These are phyloP conservation scores for Nakaseomyces bracarensis DNA, from an alignment of 1,139 yeast genomes.

Conservation along the genomic window DNA sequence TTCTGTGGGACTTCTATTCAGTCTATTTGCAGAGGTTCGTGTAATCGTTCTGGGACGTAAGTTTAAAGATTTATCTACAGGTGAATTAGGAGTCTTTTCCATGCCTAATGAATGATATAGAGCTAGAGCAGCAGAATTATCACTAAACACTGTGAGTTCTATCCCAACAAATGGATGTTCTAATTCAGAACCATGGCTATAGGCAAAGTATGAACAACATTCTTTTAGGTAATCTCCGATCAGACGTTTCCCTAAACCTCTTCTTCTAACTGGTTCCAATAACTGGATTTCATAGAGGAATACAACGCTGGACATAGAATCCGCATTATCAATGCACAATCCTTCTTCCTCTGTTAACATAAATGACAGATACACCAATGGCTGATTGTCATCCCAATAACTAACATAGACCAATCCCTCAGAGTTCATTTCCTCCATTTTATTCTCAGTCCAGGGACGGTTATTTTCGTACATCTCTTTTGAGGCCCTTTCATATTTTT, in stretches of 20 bases:
- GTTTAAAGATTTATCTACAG: slow-evolving; percentile 6
- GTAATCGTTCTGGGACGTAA: slow-evolving; percentile 5
- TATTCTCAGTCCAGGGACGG: slow-evolving; percentile 21
- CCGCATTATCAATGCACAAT: slow-evolving; percentile 5
- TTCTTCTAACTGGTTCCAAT: background rate
- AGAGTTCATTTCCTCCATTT: slow-evolving; percentile 25
- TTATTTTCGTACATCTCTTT: slow-evolving; percentile 18
- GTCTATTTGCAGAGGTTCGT: slow-evolving; percentile 7
- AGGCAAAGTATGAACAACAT: background rate
- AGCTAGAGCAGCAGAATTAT: slow-evolving; percentile 20
- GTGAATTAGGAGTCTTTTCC: slow-evolving; percentile 20
- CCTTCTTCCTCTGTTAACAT: slow-evolving; percentile 23
- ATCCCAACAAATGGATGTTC: slow-evolving; percentile 15
- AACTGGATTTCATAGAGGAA: slow-evolving; percentile 22
- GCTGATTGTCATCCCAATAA: slow-evolving; percentile 13
- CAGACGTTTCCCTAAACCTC: background rate
- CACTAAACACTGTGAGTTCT: slow-evolving; percentile 28
- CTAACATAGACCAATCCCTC: slow-evolving; percentile 22
- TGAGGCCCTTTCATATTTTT: slow-evolving; percentile 16
- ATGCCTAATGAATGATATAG: slow-evolving; percentile 21
- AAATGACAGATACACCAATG: slow-evolving; percentile 19
- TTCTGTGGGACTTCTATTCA: background rate
- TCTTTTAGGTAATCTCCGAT: background rate
- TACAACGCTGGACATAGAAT: slow-evolving; percentile 14
- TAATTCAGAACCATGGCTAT: background rate